phyloP scores from a whole-genome alignment of 2,329 filamentous ascomycete genomes.

The Metarhizium album region DNA sequence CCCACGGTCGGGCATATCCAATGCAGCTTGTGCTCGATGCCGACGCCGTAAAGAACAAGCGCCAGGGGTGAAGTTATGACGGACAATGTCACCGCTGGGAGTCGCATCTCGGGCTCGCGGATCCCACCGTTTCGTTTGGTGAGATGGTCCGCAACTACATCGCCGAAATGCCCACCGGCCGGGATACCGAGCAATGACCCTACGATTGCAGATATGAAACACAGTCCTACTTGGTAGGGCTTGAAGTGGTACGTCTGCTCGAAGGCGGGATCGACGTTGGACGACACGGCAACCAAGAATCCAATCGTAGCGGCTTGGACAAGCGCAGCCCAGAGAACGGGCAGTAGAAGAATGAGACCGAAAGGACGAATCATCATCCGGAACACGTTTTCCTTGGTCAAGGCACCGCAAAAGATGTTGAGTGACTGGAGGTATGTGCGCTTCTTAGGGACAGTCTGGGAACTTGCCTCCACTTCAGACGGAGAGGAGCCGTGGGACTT shows the following conservation, averaged over 20 bases:
- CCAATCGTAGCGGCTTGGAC: constrained; percentile 44
- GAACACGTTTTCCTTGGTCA: constrained; percentile 35
- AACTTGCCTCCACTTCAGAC: constrained; percentile 10
- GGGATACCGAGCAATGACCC: constrained; percentile 39
- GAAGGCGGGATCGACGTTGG: constrained; percentile 38
- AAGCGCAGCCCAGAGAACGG: constrained; percentile 44
- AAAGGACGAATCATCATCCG: constrained; percentile 40
- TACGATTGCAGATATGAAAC: constrained; percentile 37
- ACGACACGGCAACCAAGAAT: constrained; percentile 43
- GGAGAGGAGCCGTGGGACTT: constrained; percentile 7
- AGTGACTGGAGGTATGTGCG: constrained; percentile 24
- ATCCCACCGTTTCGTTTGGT: constrained; percentile 44
- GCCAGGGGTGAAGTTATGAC: constrained; percentile 37
- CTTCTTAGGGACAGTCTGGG: constrained; percentile 11
- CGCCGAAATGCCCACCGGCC: constrained; percentile 35
- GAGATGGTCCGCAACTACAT: constrained; percentile 36
- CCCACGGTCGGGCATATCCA: constrained; percentile 48
- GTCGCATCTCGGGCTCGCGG: constrained; percentile 49
- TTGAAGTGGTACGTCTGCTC: constrained; percentile 29
- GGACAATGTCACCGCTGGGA: constrained; percentile 41
- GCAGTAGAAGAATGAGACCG: constrained; percentile 37
- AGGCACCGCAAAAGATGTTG: constrained; percentile 26
- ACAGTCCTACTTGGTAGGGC: constrained; percentile 37
- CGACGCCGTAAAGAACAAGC: constrained; percentile 35
- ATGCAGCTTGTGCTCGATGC: constrained; percentile 33